Evolutionary conservation across 2,329 filamentous ascomycete genomes (phyloP).

Genomic region (Arthrobotrys iridis): DNA sequence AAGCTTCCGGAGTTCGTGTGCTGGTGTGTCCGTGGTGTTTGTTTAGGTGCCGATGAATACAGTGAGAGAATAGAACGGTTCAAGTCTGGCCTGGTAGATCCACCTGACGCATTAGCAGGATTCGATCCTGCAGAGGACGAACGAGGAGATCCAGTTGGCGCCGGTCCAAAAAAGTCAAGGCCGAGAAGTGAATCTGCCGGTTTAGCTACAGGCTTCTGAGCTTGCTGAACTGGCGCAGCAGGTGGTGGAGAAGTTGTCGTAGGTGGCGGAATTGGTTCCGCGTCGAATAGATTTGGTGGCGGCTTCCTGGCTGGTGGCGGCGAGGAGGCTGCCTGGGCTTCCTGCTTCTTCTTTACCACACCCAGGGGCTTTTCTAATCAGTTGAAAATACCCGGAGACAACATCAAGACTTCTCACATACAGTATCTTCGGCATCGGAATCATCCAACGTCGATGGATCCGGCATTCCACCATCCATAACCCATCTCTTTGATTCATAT

Average conservation of each 20-base stretch:
- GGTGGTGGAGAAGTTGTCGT: conserved; percentile 80
- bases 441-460: conserved; percentile 87
- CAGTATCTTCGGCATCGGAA: conserved; percentile 84
- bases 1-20: conserved; percentile 71
- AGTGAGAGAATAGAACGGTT: conserved; percentile 98
- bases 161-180: conserved; percentile 85
- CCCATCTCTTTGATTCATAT: conserved; percentile 98
- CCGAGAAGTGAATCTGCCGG: conserved; percentile 86
- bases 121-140: conserved; percentile 55
- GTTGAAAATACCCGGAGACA: conserved; percentile 69
- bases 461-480: conserved; percentile 96
- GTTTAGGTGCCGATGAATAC: conserved; percentile 84
- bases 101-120: conserved; percentile 42
- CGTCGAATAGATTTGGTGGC: conserved; percentile 79
- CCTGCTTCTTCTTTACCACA: conserved; percentile 74
- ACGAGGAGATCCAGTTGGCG: conserved; percentile 72
- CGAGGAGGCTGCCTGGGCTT: conserved; percentile 65
- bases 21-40: conserved; percentile 67
- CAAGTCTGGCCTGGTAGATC: conserved; percentile 84
- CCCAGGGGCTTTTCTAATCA: conserved; percentile 68
- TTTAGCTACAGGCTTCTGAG: conserved; percentile 77
- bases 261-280: conserved; percentile 71
- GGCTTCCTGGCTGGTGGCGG: conserved; percentile 60
- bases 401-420: conserved; percentile 70
- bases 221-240: conserved; percentile 69